phyloP scores from a whole-genome alignment of 805 yeast genomes.

The Blastobotrys terrestris region DNA sequence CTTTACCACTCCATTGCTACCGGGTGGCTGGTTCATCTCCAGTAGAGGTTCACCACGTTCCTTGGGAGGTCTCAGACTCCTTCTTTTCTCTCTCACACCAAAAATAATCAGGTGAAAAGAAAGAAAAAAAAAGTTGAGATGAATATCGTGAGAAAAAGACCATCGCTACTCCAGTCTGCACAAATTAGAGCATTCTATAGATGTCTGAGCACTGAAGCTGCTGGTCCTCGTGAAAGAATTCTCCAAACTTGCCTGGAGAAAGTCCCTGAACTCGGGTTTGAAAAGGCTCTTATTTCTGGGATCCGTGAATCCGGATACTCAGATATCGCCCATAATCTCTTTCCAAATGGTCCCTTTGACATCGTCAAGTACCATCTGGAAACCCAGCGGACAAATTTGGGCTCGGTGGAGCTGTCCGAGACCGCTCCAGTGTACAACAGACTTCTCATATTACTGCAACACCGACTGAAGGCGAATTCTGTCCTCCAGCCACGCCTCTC shows the following conservation, averaged over 20 bases:
- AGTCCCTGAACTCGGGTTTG: constrained; percentile 52
- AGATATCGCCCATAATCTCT: constrained; percentile 41
- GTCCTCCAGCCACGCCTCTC: constrained; percentile 18
- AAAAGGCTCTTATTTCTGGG: constrained; percentile 43
- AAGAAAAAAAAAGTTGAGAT: not conserved
- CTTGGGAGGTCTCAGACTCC: too few relatives aligned
- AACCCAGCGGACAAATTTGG: constrained; percentile 31
- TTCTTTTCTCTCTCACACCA: too few relatives aligned
- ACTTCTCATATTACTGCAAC: constrained; percentile 36
- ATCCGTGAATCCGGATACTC: constrained; percentile 43
- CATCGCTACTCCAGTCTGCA: not conserved
- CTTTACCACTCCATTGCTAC: too few relatives aligned
- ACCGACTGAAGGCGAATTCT: constrained; percentile 45
- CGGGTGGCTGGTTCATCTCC: too few relatives aligned
- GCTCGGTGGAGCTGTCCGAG: constrained; percentile 15
- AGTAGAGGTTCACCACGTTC: too few relatives aligned
- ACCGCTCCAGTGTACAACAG: constrained; percentile 40
- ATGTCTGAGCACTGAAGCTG: not conserved
- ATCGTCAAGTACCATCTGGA: constrained; percentile 53
- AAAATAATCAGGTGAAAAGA: not conserved
- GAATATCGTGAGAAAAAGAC: not conserved
- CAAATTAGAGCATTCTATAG: not conserved
- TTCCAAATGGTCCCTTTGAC: constrained; percentile 41
- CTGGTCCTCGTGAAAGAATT: constrained; percentile 22
- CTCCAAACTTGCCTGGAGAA: constrained; percentile 32